These are phyloP conservation scores for Solanum arcanum DNA, from an alignment of 257 asterid genomes.

Conservation along the genomic window DNA sequence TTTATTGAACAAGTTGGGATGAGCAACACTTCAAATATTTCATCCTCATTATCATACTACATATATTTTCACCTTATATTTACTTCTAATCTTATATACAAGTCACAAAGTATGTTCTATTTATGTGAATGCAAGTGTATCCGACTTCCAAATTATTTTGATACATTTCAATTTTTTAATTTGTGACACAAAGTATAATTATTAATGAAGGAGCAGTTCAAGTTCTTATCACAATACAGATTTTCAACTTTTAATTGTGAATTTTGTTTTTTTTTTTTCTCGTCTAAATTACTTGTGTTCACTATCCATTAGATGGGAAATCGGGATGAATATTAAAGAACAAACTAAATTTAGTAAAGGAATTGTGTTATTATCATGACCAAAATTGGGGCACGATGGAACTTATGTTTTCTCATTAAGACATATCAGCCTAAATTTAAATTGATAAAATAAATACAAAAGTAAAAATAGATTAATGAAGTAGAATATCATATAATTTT, in stretches of 20 bases:
- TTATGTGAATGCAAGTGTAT: background rate
- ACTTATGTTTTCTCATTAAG: background rate
- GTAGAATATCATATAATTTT: too few relatives aligned
- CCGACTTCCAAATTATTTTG: background rate
- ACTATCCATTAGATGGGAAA: background rate
- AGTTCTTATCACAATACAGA: background rate
- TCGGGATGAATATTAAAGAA: background rate
- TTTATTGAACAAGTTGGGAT: background rate
- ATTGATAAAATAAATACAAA: too few relatives aligned
- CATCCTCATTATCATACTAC: background rate
- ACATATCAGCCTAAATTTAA: too few relatives aligned
- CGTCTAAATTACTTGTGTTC: background rate
- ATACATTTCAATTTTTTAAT: background rate
- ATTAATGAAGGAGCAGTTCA: background rate
- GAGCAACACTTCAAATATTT: background rate
- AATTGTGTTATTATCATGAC: background rate
- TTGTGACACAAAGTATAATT: background rate
- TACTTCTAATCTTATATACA: background rate
- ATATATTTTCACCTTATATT: background rate
- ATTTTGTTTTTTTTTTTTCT: background rate
- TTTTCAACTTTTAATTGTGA: background rate
- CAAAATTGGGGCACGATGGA: background rate
- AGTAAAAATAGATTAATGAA: too few relatives aligned
- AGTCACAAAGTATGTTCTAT: background rate
- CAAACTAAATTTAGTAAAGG: background rate